Evolutionary conservation across 179 eudicot genomes (phyloP).

Genomic region (Sideroxylon spinosum): DNA sequence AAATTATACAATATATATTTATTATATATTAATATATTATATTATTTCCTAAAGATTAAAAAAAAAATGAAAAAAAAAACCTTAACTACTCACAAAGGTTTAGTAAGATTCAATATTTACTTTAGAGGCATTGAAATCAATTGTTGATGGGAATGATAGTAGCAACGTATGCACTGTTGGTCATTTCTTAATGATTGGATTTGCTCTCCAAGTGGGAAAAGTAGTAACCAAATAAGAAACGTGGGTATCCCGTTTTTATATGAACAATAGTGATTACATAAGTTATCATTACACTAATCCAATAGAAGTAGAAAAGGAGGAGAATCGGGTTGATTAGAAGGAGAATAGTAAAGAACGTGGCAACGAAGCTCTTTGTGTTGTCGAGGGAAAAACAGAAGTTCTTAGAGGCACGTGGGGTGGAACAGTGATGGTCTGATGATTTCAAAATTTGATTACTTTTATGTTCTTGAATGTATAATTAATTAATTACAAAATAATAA

Average conservation of each 20-base stretch:
- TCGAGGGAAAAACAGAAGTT: slow-evolving; percentile 91
- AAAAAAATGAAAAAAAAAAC: no score
- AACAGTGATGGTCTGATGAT: slow-evolving; percentile 98
- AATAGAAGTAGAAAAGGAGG: slow-evolving; percentile 21
- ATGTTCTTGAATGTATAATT: no score
- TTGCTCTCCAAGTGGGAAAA: slow-evolving; percentile 95
- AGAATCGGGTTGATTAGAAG: slow-evolving; percentile 3
- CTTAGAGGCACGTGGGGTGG: slow-evolving; percentile 82
- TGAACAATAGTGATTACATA: slow-evolving; percentile 85
- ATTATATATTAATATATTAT: no score
- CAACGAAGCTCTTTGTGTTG: slow-evolving; percentile 74
- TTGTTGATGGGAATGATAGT: slow-evolving; percentile 61
- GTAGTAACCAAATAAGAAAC: slow-evolving; percentile 73
- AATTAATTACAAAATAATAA: no score
- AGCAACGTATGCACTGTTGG: slow-evolving; percentile 74
- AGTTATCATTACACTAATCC: slow-evolving; percentile 77
- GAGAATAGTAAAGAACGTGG: slow-evolving; percentile 43
- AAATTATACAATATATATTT: no score
- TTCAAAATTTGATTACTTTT: no score
- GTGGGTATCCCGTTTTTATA: slow-evolving; percentile 85
- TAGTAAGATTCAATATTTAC: slow-evolving; percentile 65
- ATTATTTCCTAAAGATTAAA: no score
- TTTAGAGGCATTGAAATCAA: slow-evolving; percentile 52
- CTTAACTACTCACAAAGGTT: no score
- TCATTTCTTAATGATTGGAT: slow-evolving; percentile 88